Percentiles rank a stretch among this genome's conserved stretches.
phyloP scores from a whole-genome alignment of 2,329 filamentous ascomycete species.

The Bimuria novae-zelandiae region DNA sequence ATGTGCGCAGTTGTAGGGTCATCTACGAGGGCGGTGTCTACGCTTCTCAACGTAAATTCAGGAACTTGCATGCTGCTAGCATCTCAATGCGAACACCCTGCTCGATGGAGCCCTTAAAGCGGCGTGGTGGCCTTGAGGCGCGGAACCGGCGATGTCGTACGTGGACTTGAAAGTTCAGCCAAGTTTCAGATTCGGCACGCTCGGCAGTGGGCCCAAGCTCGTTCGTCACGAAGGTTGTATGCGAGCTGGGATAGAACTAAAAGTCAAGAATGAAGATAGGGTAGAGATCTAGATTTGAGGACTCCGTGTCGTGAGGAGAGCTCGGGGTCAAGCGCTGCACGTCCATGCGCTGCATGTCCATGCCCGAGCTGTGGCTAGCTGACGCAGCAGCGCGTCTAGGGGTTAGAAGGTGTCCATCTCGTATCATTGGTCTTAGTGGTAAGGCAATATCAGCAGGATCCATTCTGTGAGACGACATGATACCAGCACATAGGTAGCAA shows the following conservation, averaged over 20 bases:
- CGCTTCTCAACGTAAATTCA: constrained; percentile 27
- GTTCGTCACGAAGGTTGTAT: neutral
- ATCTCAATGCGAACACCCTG: constrained; percentile 1
- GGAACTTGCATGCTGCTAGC: neutral
- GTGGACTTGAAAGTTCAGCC: constrained; percentile 15
- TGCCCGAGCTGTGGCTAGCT: neutral
- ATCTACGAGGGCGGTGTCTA: constrained; percentile 30
- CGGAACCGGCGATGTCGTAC: constrained; percentile 5
- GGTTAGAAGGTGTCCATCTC: neutral
- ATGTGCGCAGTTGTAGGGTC: constrained; percentile 28
- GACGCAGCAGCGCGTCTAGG: constrained; percentile 2
- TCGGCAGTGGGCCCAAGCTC: constrained; percentile 17
- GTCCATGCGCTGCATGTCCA: neutral
- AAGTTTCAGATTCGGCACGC: constrained; percentile 23
- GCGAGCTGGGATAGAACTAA: neutral
- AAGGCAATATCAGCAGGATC: too few relatives aligned
- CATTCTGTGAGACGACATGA: too few relatives aligned
- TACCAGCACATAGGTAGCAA: neutral
- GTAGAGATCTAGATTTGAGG: neutral
- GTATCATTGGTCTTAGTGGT: neutral
- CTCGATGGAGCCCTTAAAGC: constrained; percentile 7
- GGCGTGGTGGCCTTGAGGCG: constrained; percentile 12
- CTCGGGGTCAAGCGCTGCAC: neutral
- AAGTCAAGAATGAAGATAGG: neutral
- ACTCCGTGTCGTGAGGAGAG: neutral